Evolutionary conservation across 1,139 yeast species (phyloP).

Genomic region (Kodamaea fungicola): DNA sequence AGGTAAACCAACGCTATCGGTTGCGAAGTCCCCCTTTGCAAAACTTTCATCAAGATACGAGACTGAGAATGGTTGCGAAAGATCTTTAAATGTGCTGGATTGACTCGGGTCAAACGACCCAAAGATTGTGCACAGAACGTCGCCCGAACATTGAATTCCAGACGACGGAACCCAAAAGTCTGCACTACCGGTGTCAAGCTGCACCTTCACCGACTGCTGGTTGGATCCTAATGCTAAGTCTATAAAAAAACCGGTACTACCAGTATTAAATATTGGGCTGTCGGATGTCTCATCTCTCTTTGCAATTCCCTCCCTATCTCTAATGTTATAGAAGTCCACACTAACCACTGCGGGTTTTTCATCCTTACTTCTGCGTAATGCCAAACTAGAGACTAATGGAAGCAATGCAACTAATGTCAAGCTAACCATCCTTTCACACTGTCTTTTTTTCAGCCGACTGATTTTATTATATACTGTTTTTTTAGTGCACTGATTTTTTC

Average conservation of each 20-base stretch:
- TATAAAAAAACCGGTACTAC: slow-evolving; percentile 6
- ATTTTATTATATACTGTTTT: no score
- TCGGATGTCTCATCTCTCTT: slow-evolving; percentile 1
- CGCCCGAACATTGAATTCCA: slow-evolving; percentile 22
- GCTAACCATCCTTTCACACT: neutral
- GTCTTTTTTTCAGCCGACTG: no score
- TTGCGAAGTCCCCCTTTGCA: slow-evolving; percentile 51
- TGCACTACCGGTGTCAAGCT: slow-evolving; percentile 67
- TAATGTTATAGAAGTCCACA: slow-evolving; percentile 5
- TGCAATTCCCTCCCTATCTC: slow-evolving; percentile 2
- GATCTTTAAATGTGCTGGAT: slow-evolving; percentile 45
- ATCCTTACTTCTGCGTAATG: neutral
- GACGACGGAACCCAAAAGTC: slow-evolving; percentile 55
- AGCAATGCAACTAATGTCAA: neutral
- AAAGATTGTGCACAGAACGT: slow-evolving; percentile 29
- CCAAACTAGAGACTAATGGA: neutral
- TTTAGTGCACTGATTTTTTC: no score
- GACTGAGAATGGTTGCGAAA: slow-evolving; percentile 37
- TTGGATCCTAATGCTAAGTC: slow-evolving; percentile 6
- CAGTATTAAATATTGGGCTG: slow-evolving; percentile 4
- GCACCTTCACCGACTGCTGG: slow-evolving; percentile 21
- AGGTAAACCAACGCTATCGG: slow-evolving; percentile 30
- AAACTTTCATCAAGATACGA: slow-evolving; percentile 30
- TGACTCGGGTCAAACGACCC: slow-evolving; percentile 48
- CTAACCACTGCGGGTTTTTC: neutral